phyloP scores from a whole-genome alignment of 148 eudicot genomes.

The Vaccinium myrtillus region DNA sequence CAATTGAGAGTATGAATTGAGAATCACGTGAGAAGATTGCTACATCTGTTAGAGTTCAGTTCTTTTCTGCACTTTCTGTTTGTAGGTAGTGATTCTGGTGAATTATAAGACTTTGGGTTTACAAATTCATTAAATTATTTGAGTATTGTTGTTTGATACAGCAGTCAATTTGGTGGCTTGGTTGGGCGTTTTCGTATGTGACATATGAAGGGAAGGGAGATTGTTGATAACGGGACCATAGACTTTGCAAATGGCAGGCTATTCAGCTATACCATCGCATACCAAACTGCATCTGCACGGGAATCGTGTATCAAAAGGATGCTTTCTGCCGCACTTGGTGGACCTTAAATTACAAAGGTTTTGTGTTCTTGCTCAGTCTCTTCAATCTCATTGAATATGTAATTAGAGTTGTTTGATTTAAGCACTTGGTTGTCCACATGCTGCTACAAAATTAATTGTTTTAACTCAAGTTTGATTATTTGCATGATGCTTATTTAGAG shows the following conservation, averaged over 20 bases:
- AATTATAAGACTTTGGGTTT: not conserved
- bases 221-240: slow-evolving; percentile 29
- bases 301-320: slow-evolving; percentile 21
- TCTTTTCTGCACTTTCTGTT: not conserved
- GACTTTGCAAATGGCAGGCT: slow-evolving; percentile 47
- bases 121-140: not conserved
- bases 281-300: slow-evolving; percentile 36
- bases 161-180: not conserved
- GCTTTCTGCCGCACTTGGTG: slow-evolving; percentile 22
- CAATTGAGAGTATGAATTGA: not conserved
- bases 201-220: slow-evolving; percentile 16
- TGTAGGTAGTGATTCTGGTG: not conserved
- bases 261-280: slow-evolving; percentile 37
- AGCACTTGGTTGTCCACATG: not conserved
- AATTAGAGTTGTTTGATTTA: not conserved
- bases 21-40: not conserved
- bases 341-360: slow-evolving; percentile 28
- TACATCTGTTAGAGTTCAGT: not conserved
- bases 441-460: not conserved
- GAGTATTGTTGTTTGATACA: not conserved
- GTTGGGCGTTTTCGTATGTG: not conserved
- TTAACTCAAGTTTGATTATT: not conserved
- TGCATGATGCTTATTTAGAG: not conserved
- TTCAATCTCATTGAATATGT: not conserved
- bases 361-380: not conserved